These are phyloP conservation scores for Cladosporium sp. DNA, from an alignment of 2,329 filamentous ascomycete species.

Conservation along the genomic window DNA sequence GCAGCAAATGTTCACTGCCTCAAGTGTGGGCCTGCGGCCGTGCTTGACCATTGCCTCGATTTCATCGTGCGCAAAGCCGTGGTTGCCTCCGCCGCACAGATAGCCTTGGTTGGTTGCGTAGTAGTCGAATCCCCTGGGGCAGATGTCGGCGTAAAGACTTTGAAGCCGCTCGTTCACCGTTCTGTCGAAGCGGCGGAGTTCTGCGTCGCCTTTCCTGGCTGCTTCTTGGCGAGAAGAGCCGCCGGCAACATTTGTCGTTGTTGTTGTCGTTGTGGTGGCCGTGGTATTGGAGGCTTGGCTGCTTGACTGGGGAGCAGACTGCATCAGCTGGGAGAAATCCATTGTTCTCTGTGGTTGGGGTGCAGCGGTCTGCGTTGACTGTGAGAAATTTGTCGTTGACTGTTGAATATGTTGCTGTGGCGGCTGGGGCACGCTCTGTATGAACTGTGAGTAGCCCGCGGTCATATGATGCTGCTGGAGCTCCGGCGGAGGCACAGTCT, in stretches of 20 bases:
- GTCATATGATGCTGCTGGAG: neutral
- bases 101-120: slow-evolving; percentile 5
- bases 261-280: neutral
- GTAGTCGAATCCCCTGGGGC: slow-evolving; percentile 3
- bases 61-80: slow-evolving; percentile 3
- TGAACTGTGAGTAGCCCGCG: neutral
- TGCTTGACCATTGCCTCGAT: slow-evolving; percentile 1
- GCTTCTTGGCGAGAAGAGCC: neutral
- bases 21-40: neutral
- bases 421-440: neutral
- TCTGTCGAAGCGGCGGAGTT: slow-evolving; percentile 3
- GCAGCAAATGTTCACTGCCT: neutral
- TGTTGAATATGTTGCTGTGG: neutral
- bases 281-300: neutral
- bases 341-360: neutral
- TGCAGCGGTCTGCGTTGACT: neutral
- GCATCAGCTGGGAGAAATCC: neutral
- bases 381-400: neutral
- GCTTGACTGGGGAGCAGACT: neutral
- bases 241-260: neutral
- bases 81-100: slow-evolving; percentile 2
- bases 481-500: neutral
- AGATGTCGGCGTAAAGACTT: neutral
- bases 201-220: neutral
- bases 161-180: neutral